Evolutionary conservation across 2,329 filamentous ascomycete genomes (phyloP), one percentile per base, ranked within the genome.

Genomic region (Microdochium bolleyi): DNA sequence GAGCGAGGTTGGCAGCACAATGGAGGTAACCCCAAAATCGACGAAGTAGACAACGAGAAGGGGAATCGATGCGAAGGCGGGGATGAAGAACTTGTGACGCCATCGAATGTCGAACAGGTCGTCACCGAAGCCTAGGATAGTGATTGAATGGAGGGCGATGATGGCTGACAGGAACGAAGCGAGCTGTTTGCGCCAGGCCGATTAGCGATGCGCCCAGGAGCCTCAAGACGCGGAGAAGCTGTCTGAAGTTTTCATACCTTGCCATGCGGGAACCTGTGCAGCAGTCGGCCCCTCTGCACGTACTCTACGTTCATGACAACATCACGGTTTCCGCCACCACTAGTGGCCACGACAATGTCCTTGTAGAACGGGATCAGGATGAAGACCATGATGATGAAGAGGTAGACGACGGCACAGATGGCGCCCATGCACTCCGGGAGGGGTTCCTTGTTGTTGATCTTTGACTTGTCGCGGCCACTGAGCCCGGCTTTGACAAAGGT

Each of bases 31-130:
- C 58, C 91, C 92, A 68, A 97, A 99, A 72, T 97, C 92, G 69
- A 97, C 91, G 73, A 96, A 96, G 78, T 99, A 99, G 61, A 99
- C 88, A 57, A 95, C 89, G 11, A 99, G 84, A 70, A 97, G 87
- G 16, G 94, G 94, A 55, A 97, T 89, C 49, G 90, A 87, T 53
- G 92, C 92, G 61, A 99, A 88, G 54, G 90, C 94, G 5, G 94
- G 94, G 61, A 99, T 96, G 75, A 96, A 88, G 72, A 96, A 91
- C 75, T 99, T 99, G 79, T 99, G 92, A 52, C 94, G 87, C 94
- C 94, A 99, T 66, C 94, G 84, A 64, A 99, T 96, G 70, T 99
- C 94, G 71, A 99, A 96, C 51, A 96, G 81, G 71, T 99, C 94
- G 71, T 99, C 94, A 59, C 90, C 89, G 55, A 99, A 86, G 52